Conservation (phyloP, 345 rosid genomes). For the Dovyalis caffra region DNA sequence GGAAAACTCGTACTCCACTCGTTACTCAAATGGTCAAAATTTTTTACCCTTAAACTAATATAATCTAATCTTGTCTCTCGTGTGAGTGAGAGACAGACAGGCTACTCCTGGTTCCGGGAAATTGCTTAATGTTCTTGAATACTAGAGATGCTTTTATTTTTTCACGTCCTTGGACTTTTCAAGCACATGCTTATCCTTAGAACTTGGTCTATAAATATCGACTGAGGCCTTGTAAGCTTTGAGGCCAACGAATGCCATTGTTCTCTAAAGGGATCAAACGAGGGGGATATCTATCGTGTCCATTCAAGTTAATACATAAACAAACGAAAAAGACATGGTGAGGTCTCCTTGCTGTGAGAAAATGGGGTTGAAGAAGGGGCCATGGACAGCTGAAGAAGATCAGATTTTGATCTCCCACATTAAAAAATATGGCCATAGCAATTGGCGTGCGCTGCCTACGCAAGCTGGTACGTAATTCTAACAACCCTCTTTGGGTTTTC, state of each 20-base stretch:
- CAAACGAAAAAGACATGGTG: conserved; percentile 42
- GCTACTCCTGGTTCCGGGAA: conserved; percentile 31
- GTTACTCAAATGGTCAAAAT: too few species aligned
- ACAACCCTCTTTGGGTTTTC: not conserved
- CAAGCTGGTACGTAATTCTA: conserved; percentile 51
- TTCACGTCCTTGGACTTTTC: conserved; percentile 18
- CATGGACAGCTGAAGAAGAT: conserved; percentile 79
- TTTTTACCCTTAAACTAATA: not conserved
- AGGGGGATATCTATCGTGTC: not conserved
- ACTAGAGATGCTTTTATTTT: not conserved
- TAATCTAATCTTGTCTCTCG: not conserved
- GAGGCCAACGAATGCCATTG: not conserved
- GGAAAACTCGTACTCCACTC: not conserved
- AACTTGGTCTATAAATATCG: conserved; percentile 19
- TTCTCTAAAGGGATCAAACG: not conserved
- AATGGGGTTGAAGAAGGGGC: conserved; percentile 75
- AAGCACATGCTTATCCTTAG: not conserved
- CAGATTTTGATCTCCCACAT: conserved; percentile 51
- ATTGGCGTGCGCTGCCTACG: conserved; percentile 80
- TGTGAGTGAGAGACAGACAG: not conserved
- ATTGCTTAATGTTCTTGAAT: conserved; percentile 8
- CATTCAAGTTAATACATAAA: not conserved
- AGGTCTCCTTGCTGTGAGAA: conserved; percentile 93
- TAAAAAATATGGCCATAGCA: conserved; percentile 55
- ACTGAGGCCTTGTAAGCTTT: not conserved